Evolutionary conservation across 2,329 filamentous ascomycete species (phyloP), one percentile per base, ranked within the genome.

Genomic region (Dothideomycetes sp.): DNA sequence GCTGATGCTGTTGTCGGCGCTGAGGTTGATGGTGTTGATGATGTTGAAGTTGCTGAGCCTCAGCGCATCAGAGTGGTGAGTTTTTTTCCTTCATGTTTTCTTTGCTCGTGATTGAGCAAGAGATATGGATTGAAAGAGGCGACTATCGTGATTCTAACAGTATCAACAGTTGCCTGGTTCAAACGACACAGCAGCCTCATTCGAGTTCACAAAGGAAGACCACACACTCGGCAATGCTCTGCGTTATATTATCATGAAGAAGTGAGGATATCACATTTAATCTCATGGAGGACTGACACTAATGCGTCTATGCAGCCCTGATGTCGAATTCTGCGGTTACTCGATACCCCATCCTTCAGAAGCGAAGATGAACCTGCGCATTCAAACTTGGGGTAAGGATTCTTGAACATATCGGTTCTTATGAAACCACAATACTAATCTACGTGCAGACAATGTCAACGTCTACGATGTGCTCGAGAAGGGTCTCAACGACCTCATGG

Each of bases 241-340:
- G 53, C 76, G 91, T 56, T 96, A 88, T 60, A 82, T 95, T 48
- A 93, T 98, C 55, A 95, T 94, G 84, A 96, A 96, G 67, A 98
- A 98, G 89, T 95, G 69, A 31, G 43, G 6, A 7, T 16, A 18
- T 7, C 11, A 16, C 4, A 33, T 28, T 6, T 35, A 15, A 16
- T 28, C 13, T 12, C 11, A 9, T n/a, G n/a, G n/a, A 11, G 10
- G 12, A 5, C 12, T 19, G n/a, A 4, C 4, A 25, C 43, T 47
- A 5, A 47, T 20, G 22, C 19, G 15, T 19, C 17, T 4, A 9
- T 39, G 39, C 49, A 96, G 89, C 62, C 89, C 91, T 20, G 79
- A 91, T 49, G 91, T 98, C 45, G 91, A 98, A 62, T 95, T 98
- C 65, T 96, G 91, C 64, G 91, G 89, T 46, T 98, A 98, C 64